A percentile compares a stretch with the other conserved stretches of the same genome.
These are phyloP conservation scores for Mycena latifolia DNA, from an alignment of 768 basidiomycete species.

Conservation along the genomic window DNA sequence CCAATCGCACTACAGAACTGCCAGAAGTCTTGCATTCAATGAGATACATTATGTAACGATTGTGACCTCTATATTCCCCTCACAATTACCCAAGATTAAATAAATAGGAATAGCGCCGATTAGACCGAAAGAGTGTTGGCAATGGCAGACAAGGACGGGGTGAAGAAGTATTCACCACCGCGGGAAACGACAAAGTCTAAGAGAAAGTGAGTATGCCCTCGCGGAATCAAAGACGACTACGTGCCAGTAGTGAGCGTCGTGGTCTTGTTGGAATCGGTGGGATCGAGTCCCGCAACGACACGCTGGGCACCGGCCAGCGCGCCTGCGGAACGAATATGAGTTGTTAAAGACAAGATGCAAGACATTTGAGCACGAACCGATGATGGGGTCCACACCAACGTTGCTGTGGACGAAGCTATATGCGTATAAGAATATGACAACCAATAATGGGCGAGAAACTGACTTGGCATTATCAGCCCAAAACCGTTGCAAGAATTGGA, in stretches of 20 bases:
- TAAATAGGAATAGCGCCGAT: no score
- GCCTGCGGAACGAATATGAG: not conserved
- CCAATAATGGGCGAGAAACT: not conserved
- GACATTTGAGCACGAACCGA: not conserved
- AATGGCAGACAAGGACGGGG: slow-evolving; percentile 46
- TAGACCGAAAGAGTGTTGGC: slow-evolving; percentile 27
- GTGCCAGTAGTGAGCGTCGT: slow-evolving; percentile 22
- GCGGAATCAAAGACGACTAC: not conserved
- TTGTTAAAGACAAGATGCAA: no score
- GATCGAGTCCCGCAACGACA: slow-evolving; percentile 28
- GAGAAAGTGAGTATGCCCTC: not conserved
- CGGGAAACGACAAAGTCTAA: slow-evolving; percentile 42
- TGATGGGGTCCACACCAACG: slow-evolving; percentile 16
- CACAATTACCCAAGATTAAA: no score
- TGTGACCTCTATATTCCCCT: no score
- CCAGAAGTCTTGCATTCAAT: no score
- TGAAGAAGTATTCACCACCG: slow-evolving; percentile 48
- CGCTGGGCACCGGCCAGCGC: slow-evolving; percentile 15
- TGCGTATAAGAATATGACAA: not conserved
- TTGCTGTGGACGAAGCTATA: slow-evolving; percentile 20
- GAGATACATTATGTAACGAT: no score
- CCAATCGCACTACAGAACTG: no score
- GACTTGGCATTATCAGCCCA: slow-evolving; percentile 33
- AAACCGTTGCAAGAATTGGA: slow-evolving; percentile 32
- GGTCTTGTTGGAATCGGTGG: slow-evolving; percentile 12